phyloP scores from a whole-genome alignment of 2,329 filamentous ascomycete genomes.

The Gnomoniopsis sp. region DNA sequence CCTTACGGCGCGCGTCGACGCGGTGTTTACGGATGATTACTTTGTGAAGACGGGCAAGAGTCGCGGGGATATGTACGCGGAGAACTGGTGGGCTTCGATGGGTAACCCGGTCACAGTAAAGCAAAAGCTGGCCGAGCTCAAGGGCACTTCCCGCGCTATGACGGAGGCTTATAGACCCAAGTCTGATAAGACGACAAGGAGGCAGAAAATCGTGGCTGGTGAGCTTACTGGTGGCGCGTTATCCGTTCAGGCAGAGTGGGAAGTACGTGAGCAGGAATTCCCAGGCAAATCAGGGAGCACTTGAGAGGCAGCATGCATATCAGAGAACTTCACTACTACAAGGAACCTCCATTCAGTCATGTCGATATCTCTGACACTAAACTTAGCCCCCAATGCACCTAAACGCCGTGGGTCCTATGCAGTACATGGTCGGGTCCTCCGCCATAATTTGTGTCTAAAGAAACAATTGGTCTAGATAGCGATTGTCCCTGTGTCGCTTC shows the following conservation, averaged over 20 bases:
- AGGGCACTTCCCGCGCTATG: slow-evolving; percentile 29
- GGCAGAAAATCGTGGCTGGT: slow-evolving; percentile 54
- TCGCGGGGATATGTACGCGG: slow-evolving; percentile 24
- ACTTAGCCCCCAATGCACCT: slow-evolving; percentile 18
- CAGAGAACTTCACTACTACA: not conserved
- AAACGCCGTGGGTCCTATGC: slow-evolving; percentile 22
- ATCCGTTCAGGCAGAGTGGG: slow-evolving; percentile 11
- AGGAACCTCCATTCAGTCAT: slow-evolving; percentile 3
- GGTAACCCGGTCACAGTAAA: slow-evolving; percentile 42
- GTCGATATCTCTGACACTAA: slow-evolving; percentile 21
- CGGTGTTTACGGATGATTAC: slow-evolving; percentile 67
- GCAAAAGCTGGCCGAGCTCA: slow-evolving; percentile 40
- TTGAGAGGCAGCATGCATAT: not conserved
- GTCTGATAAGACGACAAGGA: slow-evolving; percentile 42
- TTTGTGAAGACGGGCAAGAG: slow-evolving; percentile 40
- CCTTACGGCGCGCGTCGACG: slow-evolving; percentile 69
- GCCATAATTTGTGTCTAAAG: not conserved
- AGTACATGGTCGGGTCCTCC: not conserved
- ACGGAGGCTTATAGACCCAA: slow-evolving; percentile 36
- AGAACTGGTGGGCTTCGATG: slow-evolving; percentile 52
- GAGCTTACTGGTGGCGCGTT: slow-evolving; percentile 54
- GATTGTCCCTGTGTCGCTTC: not conserved
- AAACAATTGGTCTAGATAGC: slow-evolving; percentile 5
- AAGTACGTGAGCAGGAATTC: not conserved
- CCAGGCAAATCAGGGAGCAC: not conserved